Evolutionary conservation across 2,329 filamentous ascomycete species (phyloP), one percentile per base, ranked within the genome.

Genomic region (Colletotrichum lindemuthianum): DNA sequence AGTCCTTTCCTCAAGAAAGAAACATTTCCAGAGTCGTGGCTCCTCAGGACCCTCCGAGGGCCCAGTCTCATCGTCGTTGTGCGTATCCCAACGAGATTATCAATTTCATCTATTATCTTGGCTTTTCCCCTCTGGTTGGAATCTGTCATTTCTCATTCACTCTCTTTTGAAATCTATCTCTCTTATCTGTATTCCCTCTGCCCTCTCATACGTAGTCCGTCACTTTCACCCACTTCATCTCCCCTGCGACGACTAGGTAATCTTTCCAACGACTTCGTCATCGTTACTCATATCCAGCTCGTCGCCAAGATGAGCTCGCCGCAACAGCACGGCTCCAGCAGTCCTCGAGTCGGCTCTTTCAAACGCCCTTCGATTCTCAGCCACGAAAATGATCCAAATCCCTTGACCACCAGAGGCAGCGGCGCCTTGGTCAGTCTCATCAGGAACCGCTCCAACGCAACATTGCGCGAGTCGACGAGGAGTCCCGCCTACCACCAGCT

Each of bases 361-460:
- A 71, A 70, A 41, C 69, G 68, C 41, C 65, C 67, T 13, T 70
- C 72, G 6, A 73, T 75, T 53, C 71, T 78, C 44, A 61, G 75
- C 47, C 69, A 74, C 44, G 73, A 78, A 44, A 73, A 75, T 36
- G 77, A 78, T 70, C 79, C 92, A 41, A 82, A 83, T 40, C 88
- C 89, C 6, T 76, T 93, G 48, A 79, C 83, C 36, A 69, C 76
- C 47, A 71, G 71, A 65, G 70, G 74, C 65, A 72, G 73, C 44
- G 72, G 75, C 54, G 71, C 76, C 39, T 70, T 79, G 40, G 72
- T 72, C 7, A 70, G 71, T 13, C 72, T 79, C 59, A 77, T 79
- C 67, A 70, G 72, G 47, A 75, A 93, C 87, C 49, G 92, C 44
- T 68, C 67, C 41, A 48, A 60, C 43, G 60, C 53, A 15, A 50